phyloP scores from a whole-genome alignment of 23 red algal genomes.

The Gracilariopsis chorda region DNA sequence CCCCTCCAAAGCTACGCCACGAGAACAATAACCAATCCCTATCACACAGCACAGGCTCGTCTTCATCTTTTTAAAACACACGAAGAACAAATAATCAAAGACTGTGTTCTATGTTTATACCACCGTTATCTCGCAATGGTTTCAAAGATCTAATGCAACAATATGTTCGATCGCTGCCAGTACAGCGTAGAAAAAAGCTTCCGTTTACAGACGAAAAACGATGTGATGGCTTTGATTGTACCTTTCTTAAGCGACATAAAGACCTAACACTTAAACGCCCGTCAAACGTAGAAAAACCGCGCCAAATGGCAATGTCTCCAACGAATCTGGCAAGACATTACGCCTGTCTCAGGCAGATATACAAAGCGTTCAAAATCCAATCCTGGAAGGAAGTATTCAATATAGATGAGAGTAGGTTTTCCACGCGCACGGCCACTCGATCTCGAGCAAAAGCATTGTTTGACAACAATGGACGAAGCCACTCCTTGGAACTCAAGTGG shows the following conservation, averaged over 20 bases:
- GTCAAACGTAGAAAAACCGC: neutral
- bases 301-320: slow-evolving; percentile 5
- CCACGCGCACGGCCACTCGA: neutral
- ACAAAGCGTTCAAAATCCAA: neutral
- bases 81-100: no score
- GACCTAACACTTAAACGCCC: neutral
- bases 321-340: neutral
- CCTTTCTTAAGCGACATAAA: neutral
- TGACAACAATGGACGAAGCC: neutral
- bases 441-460: neutral
- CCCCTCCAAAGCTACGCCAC: no score
- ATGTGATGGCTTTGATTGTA: no score
- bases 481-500: neutral
- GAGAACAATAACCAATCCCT: no score
- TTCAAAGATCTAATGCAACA: no score
- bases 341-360: neutral
- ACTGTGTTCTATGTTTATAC: no score
- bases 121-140: no score
- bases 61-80: no score
- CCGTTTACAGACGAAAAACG: no score
- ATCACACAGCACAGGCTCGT: no score
- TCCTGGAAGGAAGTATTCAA: neutral
- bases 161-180: no score
- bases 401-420: slow-evolving; percentile 12
- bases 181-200: no score